These are phyloP conservation scores for Ustilago sp. DNA, from an alignment of 1,284 basidiomycete genomes.

Conservation along the genomic window DNA sequence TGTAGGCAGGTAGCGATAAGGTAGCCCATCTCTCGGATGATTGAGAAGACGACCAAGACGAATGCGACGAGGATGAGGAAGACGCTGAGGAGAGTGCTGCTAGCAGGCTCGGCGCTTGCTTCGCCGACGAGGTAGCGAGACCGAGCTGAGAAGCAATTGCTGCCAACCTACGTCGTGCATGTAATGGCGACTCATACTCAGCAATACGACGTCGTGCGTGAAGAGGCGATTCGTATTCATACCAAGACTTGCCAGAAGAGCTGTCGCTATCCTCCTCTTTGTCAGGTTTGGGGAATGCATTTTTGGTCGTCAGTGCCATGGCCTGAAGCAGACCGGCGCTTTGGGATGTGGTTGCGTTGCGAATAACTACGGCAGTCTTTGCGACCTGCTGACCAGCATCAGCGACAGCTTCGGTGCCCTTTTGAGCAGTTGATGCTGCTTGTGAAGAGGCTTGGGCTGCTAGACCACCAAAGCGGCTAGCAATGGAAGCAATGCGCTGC, in stretches of 20 bases:
- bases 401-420: conserved; percentile 18
- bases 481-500: conserved; percentile 41
- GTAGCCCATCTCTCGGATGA: conserved; percentile 44
- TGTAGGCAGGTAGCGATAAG: conserved; percentile 43
- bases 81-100: conserved; percentile 19
- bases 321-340: conserved; percentile 44
- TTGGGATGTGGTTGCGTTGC: conserved; percentile 32
- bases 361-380: conserved; percentile 24
- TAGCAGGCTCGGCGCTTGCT: conserved; percentile 31
- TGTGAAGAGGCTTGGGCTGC: conserved; percentile 28
- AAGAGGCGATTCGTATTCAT: conserved; percentile 42
- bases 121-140: conserved; percentile 41
- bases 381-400: conserved; percentile 31
- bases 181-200: conserved; percentile 47
- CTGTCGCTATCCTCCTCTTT: conserved; percentile 15
- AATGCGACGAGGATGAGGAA: conserved; percentile 7
- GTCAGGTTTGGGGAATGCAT: conserved; percentile 20
- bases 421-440: conserved; percentile 32
- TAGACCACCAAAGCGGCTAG: conserved; percentile 38
- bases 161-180: conserved; percentile 42
- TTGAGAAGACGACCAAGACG: conserved; percentile 8
- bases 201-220: conserved; percentile 31
- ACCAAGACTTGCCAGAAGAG: conserved; percentile 33
- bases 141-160: conserved; percentile 56
- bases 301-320: conserved; percentile 46